Evolutionary conservation across 1,139 yeast species (phyloP).

Genomic region (Sugiyamaella japonica): DNA sequence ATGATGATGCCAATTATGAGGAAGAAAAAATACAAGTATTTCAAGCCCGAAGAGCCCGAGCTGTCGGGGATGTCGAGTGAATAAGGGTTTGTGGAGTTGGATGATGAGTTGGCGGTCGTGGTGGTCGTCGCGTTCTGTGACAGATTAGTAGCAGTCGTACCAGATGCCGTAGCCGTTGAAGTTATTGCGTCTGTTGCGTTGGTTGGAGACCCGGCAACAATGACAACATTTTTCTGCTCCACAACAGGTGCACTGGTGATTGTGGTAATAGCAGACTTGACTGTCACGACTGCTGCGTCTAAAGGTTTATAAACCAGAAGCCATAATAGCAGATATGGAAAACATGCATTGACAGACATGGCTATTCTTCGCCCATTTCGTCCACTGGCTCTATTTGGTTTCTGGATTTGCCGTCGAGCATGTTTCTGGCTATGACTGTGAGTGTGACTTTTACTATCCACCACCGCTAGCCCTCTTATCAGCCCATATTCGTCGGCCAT

Average conservation of each 20-base stretch:
- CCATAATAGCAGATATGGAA: neutral
- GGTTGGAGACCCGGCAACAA: slow-evolving; percentile 14
- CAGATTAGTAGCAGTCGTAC: slow-evolving; percentile 2
- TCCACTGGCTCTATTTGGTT: neutral
- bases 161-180: slow-evolving; percentile 2
- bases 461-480: neutral
- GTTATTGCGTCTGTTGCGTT: slow-evolving; percentile 1
- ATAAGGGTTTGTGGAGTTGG: slow-evolving; percentile 21
- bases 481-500: neutral
- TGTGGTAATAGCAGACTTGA: neutral
- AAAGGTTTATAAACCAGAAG: neutral
- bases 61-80: slow-evolving; percentile 18
- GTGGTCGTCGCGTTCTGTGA: slow-evolving; percentile 16
- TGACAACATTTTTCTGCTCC: slow-evolving; percentile 13
- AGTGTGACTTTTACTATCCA: too few species aligned
- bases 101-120: slow-evolving; percentile 10
- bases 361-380: too few species aligned
- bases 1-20: slow-evolving; percentile 33
- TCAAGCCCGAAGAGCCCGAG: slow-evolving; percentile 25
- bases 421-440: too few species aligned
- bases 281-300: neutral
- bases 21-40: slow-evolving; percentile 33
- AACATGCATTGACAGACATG: neutral
- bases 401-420: too few species aligned
- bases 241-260: neutral